phyloP scores from a whole-genome alignment of 2,329 filamentous ascomycete species.

The Alternaria viburni region DNA sequence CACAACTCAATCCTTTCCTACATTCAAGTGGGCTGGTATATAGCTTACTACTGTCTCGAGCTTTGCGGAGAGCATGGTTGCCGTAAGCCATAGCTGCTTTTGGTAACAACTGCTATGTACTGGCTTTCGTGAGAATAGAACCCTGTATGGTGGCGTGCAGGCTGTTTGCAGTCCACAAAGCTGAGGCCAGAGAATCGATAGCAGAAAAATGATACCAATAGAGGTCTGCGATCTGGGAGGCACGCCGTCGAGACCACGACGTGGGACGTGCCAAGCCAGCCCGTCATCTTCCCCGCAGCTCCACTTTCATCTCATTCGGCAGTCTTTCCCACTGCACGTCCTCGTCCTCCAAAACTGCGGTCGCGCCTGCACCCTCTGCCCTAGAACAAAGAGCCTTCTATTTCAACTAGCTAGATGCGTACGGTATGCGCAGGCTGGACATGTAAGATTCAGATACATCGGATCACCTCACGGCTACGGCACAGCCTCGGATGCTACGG shows the following conservation, averaged over 20 bases:
- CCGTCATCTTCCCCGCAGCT: slow-evolving; percentile 24
- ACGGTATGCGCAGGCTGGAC: not conserved
- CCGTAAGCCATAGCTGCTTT: not conserved
- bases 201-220: slow-evolving; percentile 11
- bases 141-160: not conserved
- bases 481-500: not conserved
- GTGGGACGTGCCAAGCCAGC: slow-evolving; percentile 8
- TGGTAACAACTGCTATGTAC: not conserved
- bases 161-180: not conserved
- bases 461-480: not conserved
- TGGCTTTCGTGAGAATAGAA: not conserved
- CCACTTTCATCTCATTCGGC: slow-evolving; percentile 2
- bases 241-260: slow-evolving; percentile 3
- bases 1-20: not conserved
- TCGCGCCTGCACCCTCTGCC: not conserved
- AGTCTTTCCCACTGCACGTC: slow-evolving; percentile 1
- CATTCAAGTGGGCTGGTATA: not conserved
- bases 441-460: not conserved
- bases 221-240: slow-evolving; percentile 1
- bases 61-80: not conserved
- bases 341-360: slow-evolving; percentile 4
- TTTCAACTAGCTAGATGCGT: not conserved
- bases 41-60: not conserved
- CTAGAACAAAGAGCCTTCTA: not conserved
- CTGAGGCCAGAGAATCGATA: not conserved